Percentiles rank a stretch among this genome's conserved stretches.
Conservation (phyloP, 306 rosid species). For the Dalbergia cultrata region DNA sequence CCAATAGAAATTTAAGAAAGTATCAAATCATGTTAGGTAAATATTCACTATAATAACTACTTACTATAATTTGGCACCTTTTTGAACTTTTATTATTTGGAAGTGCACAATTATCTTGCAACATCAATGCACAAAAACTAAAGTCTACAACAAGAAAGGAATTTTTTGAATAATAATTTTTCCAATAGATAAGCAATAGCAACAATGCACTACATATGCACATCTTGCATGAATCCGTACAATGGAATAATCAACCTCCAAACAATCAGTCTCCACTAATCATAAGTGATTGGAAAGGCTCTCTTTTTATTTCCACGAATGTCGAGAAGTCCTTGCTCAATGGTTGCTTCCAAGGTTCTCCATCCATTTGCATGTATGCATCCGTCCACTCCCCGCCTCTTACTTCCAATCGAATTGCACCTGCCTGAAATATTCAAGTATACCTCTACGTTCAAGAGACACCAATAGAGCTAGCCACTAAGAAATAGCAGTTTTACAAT, state of each 20-base stretch:
- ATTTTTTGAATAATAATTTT: neutral
- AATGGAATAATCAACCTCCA: conserved; percentile 18
- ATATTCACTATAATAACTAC: no score
- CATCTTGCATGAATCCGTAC: conserved; percentile 14
- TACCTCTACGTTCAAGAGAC: neutral
- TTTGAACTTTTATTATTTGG: no score
- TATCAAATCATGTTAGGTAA: no score
- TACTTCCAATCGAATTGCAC: conserved; percentile 84
- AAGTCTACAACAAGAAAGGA: neutral
- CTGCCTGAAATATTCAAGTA: conserved; percentile 64
- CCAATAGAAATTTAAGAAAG: no score
- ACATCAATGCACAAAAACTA: no score
- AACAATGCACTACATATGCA: conserved; percentile 41
- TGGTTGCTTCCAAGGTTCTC: conserved; percentile 99
- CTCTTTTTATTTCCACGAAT: conserved; percentile 81
- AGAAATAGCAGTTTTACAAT: neutral
- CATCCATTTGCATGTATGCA: conserved; percentile 90
- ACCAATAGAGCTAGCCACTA: neutral
- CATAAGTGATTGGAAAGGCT: conserved; percentile 79
- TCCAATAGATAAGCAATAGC: conserved; percentile 4
- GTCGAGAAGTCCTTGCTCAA: conserved; percentile 73
- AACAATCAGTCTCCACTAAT: conserved; percentile 68
- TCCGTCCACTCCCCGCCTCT: conserved; percentile 98
- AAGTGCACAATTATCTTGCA: no score
- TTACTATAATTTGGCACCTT: no score